Percentiles rank a stretch among this genome's conserved stretches.
These are phyloP conservation scores for Serendipita vermifera DNA, from an alignment of 768 basidiomycete genomes.

Conservation along the genomic window DNA sequence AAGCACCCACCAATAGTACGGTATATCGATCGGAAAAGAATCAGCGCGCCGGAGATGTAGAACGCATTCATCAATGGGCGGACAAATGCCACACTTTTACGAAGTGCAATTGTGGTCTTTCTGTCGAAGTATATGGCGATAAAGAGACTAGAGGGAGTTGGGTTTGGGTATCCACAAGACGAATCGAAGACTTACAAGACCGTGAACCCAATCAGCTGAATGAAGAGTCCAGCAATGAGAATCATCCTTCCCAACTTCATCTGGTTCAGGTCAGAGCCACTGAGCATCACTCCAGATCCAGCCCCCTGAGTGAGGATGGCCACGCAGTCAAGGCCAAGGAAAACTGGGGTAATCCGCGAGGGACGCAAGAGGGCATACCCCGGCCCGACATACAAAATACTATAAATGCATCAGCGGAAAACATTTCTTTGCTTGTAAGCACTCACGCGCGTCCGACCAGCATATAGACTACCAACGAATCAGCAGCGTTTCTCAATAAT, in stretches of 20 bases:
- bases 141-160: too few species aligned
- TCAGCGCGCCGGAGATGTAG: not conserved
- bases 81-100: not conserved
- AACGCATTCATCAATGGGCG: not conserved
- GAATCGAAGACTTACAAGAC: too few species aligned
- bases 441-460: not conserved
- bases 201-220: not conserved
- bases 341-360: not conserved
- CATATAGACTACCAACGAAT: not conserved
- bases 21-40: slow-evolving; percentile 1
- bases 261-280: not conserved
- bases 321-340: not conserved
- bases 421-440: not conserved
- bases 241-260: not conserved
- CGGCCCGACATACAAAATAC: not conserved
- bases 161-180: too few species aligned
- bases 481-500: not conserved
- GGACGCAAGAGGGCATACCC: not conserved
- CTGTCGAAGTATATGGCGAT: not conserved
- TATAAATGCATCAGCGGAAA: not conserved
- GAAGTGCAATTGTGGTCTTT: not conserved
- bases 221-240: not conserved
- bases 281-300: not conserved
- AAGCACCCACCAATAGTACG: not conserved
- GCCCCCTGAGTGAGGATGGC: not conserved